These are phyloP conservation scores for Halophytophthora polymorphica DNA, from an alignment of 352 stramenopile species.

Conservation along the genomic window DNA sequence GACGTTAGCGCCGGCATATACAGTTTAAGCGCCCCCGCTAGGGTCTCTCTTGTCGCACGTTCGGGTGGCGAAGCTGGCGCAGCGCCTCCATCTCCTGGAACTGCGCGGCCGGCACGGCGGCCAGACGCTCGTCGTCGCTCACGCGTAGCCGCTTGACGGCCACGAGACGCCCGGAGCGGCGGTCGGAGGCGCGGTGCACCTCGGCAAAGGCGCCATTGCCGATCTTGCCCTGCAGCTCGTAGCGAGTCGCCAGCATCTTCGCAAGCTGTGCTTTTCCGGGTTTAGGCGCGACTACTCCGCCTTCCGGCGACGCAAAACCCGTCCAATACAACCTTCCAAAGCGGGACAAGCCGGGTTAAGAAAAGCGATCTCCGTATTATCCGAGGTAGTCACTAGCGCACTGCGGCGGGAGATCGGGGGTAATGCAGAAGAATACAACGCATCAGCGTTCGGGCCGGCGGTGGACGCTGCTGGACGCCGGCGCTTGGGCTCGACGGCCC, in stretches of 20 bases:
- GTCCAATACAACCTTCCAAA: no score
- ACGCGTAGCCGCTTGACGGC: conserved; percentile 65
- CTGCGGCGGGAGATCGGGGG: no score
- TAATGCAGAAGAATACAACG: no score
- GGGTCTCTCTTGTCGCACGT: conserved; percentile 24
- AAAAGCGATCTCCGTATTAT: no score
- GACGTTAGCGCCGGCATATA: not conserved
- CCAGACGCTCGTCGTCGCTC: conserved; percentile 41
- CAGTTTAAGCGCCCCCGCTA: not conserved
- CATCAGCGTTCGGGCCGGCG: no score
- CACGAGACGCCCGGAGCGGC: conserved; percentile 34
- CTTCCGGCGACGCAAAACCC: no score
- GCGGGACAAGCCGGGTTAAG: no score
- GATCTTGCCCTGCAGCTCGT: conserved; percentile 63
- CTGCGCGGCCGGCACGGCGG: conserved; percentile 44
- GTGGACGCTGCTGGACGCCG: no score
- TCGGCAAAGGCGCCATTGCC: conserved; percentile 71
- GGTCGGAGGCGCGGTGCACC: conserved; percentile 51
- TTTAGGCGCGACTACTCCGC: no score
- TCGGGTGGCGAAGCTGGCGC: conserved; percentile 67
- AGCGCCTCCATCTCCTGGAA: conserved; percentile 80
- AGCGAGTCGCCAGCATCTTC: conserved; percentile 34
- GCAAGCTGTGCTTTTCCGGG: not conserved
- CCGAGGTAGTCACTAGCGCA: no score
- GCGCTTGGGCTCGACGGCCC: no score